Evolutionary conservation across 2,329 filamentous ascomycete genomes (phyloP).

Genomic region (Shiraia bambusicola): DNA sequence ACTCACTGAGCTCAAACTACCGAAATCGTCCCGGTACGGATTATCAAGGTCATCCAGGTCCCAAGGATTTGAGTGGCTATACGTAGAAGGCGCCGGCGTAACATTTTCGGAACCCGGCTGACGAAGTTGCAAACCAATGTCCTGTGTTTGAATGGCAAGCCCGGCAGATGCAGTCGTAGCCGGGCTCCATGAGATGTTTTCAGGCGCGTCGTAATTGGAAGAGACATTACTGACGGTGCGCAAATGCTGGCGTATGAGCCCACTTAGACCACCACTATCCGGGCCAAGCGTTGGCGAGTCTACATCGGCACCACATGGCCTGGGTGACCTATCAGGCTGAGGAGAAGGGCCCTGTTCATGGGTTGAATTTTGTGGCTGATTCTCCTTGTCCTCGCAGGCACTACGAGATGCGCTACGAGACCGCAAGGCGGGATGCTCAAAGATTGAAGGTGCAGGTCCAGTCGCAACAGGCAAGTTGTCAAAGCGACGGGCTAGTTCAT

Average conservation of each 20-base stretch:
- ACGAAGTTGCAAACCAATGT: slow-evolving; percentile 30
- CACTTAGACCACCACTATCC: slow-evolving; percentile 66
- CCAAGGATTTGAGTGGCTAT: slow-evolving; percentile 57
- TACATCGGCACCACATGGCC: slow-evolving; percentile 31
- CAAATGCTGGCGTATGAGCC: slow-evolving; percentile 81
- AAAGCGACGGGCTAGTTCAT: slow-evolving; percentile 31
- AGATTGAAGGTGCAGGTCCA: slow-evolving; percentile 36
- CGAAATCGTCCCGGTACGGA: slow-evolving; percentile 38
- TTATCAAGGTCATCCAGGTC: slow-evolving; percentile 55
- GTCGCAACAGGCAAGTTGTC: slow-evolving; percentile 39
- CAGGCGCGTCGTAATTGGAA: slow-evolving; percentile 62
- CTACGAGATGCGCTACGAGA: slow-evolving; percentile 30
- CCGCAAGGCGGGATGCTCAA: slow-evolving; percentile 42
- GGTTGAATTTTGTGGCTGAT: slow-evolving; percentile 8
- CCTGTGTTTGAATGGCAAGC: slow-evolving; percentile 39
- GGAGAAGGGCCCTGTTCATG: slow-evolving; percentile 3
- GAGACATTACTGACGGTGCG: slow-evolving; percentile 79
- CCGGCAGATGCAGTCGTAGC: slow-evolving; percentile 38
- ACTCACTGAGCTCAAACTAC: slow-evolving; percentile 40
- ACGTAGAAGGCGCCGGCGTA: slow-evolving; percentile 50
- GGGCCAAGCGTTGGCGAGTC: slow-evolving; percentile 84
- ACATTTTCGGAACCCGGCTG: slow-evolving; percentile 38
- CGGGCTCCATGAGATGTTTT: slow-evolving; percentile 47
- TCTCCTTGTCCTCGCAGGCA: slow-evolving; percentile 10
- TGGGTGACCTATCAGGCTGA: slow-evolving; percentile 11